Conservation (phyloP, 2,329 filamentous ascomycete genomes). For the Clarireedia monteithiana region DNA sequence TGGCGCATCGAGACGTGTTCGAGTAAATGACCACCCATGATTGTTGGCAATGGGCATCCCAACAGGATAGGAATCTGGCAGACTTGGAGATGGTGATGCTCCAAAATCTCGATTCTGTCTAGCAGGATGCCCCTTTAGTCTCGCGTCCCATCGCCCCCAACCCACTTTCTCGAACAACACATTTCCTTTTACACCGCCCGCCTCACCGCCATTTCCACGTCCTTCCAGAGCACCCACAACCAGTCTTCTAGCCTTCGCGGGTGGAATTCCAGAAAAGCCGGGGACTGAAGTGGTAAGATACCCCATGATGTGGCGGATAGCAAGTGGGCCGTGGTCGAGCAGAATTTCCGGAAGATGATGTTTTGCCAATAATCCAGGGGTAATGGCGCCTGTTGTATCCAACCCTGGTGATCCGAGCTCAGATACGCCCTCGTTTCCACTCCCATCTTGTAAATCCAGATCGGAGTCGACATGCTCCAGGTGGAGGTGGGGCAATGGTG, state of each 20-base stretch:
- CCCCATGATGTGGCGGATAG: conserved; percentile 92
- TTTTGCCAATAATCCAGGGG: conserved; percentile 75
- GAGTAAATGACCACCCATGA: conserved; percentile 37
- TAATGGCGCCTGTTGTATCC: conserved; percentile 77
- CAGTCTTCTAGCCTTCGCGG: conserved; percentile 80
- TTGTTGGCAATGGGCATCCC: conserved; percentile 50
- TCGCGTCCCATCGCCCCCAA: conserved; percentile 94
- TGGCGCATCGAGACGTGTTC: conserved; percentile 41
- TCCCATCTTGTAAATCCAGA: conserved; percentile 65
- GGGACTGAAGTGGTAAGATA: conserved; percentile 90
- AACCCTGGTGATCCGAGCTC: conserved; percentile 32
- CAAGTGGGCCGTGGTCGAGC: conserved; percentile 79
- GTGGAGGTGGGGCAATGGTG: conserved; percentile 29
- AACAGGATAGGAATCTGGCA: conserved; percentile 35
- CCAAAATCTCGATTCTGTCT: conserved; percentile 33
- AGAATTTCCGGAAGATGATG: conserved; percentile 87
- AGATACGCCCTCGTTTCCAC: conserved; percentile 22
- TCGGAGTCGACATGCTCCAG: conserved; percentile 73
- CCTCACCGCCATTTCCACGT: conserved; percentile 50
- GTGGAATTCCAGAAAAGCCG: conserved; percentile 82
- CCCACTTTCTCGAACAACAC: conserved; percentile 92
- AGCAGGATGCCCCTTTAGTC: conserved; percentile 56
- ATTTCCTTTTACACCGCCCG: conserved; percentile 57
- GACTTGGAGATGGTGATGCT: conserved; percentile 36
- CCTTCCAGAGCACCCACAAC: conserved; percentile 90